Conservation (phyloP, 768 basidiomycete species). For the Suillus lakei region DNA sequence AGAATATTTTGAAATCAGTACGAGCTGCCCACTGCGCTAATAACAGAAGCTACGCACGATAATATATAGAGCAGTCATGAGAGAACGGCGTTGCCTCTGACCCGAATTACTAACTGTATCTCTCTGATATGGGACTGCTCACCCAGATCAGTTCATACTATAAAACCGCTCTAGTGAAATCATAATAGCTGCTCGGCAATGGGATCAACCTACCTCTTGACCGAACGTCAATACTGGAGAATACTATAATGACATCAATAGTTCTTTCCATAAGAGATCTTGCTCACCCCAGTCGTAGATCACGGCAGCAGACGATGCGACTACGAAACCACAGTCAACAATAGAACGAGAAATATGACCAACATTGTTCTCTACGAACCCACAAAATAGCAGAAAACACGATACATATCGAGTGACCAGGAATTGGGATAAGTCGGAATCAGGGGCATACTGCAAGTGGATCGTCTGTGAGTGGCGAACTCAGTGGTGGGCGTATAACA, state of each 20-base stretch:
- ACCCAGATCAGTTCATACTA: background rate
- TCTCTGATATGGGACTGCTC: background rate
- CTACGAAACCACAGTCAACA: background rate
- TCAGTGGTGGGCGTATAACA: background rate
- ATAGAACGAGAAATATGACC: background rate
- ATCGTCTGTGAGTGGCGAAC: background rate
- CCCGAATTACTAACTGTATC: background rate
- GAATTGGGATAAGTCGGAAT: background rate
- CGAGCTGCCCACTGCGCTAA: background rate
- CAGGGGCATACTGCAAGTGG: background rate
- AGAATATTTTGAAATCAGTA: background rate
- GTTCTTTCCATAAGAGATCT: background rate
- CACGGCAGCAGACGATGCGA: background rate
- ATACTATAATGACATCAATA: background rate
- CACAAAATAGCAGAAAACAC: background rate
- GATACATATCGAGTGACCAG: background rate
- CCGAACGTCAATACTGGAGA: background rate
- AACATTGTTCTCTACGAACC: background rate
- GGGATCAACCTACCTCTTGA: background rate
- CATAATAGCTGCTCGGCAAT: background rate
- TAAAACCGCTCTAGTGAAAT: background rate
- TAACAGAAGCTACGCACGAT: background rate
- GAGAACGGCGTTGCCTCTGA: background rate
- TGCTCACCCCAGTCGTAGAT: background rate
- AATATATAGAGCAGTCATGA: constrained; percentile 4